phyloP scores from a whole-genome alignment of 2,329 filamentous ascomycete genomes.

The Botrytis hyacinthi region DNA sequence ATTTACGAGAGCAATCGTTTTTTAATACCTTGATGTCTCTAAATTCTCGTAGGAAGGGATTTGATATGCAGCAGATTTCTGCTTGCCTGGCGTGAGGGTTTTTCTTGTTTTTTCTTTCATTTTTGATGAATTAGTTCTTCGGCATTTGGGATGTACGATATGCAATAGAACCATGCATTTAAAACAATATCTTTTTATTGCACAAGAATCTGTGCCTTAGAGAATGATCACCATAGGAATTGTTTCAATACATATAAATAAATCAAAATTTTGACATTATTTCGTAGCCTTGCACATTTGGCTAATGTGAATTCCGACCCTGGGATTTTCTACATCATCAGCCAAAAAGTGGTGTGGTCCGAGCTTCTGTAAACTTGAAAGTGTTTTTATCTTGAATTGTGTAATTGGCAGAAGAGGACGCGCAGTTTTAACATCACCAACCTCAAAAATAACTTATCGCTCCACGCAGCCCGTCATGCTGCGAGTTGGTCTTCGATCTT shows the following conservation, averaged over 20 bases:
- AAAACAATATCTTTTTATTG: constrained; percentile 15
- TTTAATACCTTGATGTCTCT: constrained; percentile 40
- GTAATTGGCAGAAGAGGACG: constrained; percentile 25
- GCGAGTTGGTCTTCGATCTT: constrained; percentile 66
- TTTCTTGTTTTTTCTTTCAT: constrained; percentile 21
- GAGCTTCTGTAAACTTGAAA: constrained; percentile 24
- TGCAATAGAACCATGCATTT: constrained; percentile 38
- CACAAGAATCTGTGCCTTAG: background rate
- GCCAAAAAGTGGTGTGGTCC: constrained; percentile 16
- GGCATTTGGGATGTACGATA: constrained; percentile 41
- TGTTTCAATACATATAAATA: background rate
- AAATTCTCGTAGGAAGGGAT: constrained; percentile 32
- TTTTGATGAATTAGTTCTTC: constrained; percentile 33
- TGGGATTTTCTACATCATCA: constrained; percentile 21
- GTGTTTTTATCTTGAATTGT: constrained; percentile 21
- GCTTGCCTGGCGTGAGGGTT: constrained; percentile 38
- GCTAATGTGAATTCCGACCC: constrained; percentile 1
- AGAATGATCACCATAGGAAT: background rate
- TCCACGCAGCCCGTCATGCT: constrained; percentile 58
- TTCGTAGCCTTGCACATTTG: constrained; percentile 26
- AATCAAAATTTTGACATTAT: background rate
- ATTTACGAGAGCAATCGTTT: constrained; percentile 34
- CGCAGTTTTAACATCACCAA: constrained; percentile 29
- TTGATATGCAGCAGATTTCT: constrained; percentile 32
- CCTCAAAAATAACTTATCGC: constrained; percentile 30